Conservation (phyloP, 192 early-diverging fungal genomes). For the Jimgerdemannia lactiflua region DNA sequence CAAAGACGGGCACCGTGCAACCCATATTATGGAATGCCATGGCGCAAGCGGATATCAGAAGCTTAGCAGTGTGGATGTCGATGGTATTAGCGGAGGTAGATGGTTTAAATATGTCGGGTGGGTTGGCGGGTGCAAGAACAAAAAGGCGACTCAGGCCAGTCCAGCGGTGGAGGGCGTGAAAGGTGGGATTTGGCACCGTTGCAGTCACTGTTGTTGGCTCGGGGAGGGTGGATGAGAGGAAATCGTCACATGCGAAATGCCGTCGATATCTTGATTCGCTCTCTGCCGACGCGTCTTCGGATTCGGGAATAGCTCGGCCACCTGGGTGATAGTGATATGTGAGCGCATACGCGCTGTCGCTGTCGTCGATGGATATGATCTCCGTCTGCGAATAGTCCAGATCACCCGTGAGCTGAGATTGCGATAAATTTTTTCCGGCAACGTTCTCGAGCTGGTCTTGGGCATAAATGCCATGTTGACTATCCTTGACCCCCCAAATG, state of each 20-base stretch:
- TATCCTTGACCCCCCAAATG: constrained; percentile 55
- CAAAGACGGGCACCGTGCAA: constrained; percentile 40
- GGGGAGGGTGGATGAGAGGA: constrained; percentile 36
- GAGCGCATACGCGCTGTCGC: constrained; percentile 26
- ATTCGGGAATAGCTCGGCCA: background rate
- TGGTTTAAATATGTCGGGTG: constrained; percentile 16
- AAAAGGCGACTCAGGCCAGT: constrained; percentile 55
- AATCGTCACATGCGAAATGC: background rate
- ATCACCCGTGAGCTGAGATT: background rate
- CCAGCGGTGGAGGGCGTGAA: constrained; percentile 69
- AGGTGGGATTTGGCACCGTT: constrained; percentile 9
- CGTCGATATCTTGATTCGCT: background rate
- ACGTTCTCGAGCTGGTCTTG: constrained; percentile 33
- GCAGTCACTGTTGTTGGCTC: constrained; percentile 25
- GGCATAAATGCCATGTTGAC: constrained; percentile 44
- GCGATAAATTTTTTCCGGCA: background rate
- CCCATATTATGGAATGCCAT: constrained; percentile 64
- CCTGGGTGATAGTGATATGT: constrained; percentile 23
- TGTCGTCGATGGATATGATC: constrained; percentile 1
- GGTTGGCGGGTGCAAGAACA: constrained; percentile 32
- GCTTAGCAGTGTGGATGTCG: constrained; percentile 58
- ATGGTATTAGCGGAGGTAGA: constrained; percentile 39
- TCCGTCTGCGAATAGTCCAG: constrained; percentile 33
- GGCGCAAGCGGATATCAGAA: constrained; percentile 61
- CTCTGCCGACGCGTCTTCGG: background rate